These are phyloP conservation scores for Brettanomyces naardenensis DNA, from an alignment of 805 yeast species.

Conservation along the genomic window DNA sequence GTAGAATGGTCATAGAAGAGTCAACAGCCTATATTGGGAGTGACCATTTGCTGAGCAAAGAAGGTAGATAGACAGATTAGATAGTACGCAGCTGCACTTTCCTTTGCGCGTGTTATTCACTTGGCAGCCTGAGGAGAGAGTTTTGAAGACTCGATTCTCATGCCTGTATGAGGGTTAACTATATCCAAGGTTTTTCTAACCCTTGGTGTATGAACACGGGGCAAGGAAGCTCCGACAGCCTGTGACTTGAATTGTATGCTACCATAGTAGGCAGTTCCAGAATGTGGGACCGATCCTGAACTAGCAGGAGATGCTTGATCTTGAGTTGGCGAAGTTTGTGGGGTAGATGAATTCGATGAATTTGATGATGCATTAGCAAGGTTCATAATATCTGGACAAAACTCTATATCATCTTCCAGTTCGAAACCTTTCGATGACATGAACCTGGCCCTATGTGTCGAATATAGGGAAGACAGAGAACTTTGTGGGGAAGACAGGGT, in stretches of 20 bases:
- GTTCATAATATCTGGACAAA: constrained; percentile 41
- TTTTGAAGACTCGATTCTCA: constrained; percentile 47
- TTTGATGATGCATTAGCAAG: constrained; percentile 1
- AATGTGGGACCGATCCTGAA: too few species aligned
- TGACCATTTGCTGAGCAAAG: too few species aligned
- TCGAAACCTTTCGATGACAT: constrained; percentile 55
- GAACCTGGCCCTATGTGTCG: constrained; percentile 38
- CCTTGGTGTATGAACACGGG: constrained; percentile 48
- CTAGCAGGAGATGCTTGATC: too few species aligned
- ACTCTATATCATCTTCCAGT: constrained; percentile 54
- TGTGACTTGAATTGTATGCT: too few species aligned
- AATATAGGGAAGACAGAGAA: constrained; percentile 18
- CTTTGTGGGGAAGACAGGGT: constrained; percentile 20
- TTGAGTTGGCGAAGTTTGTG: background rate
- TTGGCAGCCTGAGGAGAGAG: constrained; percentile 10
- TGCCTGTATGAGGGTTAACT: constrained; percentile 53
- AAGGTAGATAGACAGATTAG: too few species aligned
- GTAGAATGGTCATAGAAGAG: too few species aligned
- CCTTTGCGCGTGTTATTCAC: too few species aligned
- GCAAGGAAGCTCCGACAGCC: constrained; percentile 26
- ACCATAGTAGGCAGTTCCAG: too few species aligned
- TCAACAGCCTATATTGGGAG: too few species aligned
- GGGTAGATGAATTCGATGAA: constrained; percentile 20
- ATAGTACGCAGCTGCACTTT: too few species aligned
- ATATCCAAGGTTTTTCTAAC: constrained; percentile 53